A percentile compares a stretch with the other conserved stretches of the same genome.
phyloP scores from a whole-genome alignment of 1,284 basidiomycete genomes.

The Albatrellus sp. region DNA sequence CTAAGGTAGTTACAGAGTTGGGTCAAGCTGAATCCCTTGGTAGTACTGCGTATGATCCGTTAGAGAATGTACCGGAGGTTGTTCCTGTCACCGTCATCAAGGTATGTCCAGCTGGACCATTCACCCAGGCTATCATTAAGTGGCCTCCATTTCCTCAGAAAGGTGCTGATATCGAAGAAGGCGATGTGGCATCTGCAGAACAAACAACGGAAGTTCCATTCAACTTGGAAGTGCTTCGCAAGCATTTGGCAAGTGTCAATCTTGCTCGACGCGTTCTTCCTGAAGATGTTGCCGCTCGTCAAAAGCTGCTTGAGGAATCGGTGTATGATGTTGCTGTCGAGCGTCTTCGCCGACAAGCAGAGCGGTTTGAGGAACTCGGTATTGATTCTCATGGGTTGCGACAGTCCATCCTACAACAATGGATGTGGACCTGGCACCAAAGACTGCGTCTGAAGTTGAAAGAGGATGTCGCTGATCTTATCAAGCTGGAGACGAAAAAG shows the following conservation, averaged over 20 bases:
- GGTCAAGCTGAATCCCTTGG: slow-evolving; percentile 39
- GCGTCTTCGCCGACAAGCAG: slow-evolving; percentile 56
- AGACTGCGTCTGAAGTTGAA: slow-evolving; percentile 45
- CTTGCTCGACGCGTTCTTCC: slow-evolving; percentile 53
- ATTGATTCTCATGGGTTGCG: slow-evolving; percentile 37
- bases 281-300: slow-evolving; percentile 60
- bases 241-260: slow-evolving; percentile 50
- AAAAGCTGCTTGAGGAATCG: slow-evolving; percentile 74
- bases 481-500: slow-evolving; percentile 8
- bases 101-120: slow-evolving; percentile 10
- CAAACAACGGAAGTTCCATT: slow-evolving; percentile 40
- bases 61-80: slow-evolving; percentile 45
- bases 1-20: slow-evolving; percentile 41
- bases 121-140: too few species aligned
- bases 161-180: background rate
- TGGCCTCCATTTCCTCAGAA: too few species aligned
- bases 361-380: slow-evolving; percentile 47
- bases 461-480: slow-evolving; percentile 42
- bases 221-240: slow-evolving; percentile 57
- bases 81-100: slow-evolving; percentile 30
- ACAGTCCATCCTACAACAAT: slow-evolving; percentile 49
- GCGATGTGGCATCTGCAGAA: background rate
- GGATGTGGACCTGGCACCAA: slow-evolving; percentile 88
- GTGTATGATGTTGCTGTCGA: slow-evolving; percentile 76
- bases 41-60: slow-evolving; percentile 25